Evolutionary conservation across 768 basidiomycete genomes (phyloP), one percentile per base, ranked within the genome.

Genomic region (Mycena latifolia): DNA sequence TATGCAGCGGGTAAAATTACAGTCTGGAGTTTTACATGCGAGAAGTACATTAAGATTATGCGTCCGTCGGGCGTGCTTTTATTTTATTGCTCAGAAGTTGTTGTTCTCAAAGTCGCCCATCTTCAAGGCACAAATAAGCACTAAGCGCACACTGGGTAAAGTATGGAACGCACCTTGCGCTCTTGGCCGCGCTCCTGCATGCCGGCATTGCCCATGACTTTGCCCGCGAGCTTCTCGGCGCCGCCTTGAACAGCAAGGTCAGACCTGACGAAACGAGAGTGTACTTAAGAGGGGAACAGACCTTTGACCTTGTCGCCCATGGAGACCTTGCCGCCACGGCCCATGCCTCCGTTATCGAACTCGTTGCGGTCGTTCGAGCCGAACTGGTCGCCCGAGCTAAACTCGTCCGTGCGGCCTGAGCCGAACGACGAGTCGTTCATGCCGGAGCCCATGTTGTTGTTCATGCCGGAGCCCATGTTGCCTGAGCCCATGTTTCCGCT

Each of bases 291-390:
- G 4, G 20, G 37, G 11, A 27, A 41, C 37, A 7, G 1, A 55
- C 55, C 55, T 24, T 28, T 45, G 55, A 55, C 25, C 37, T 55
- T 41, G 24, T 55, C 55, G 37, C 27, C 27, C 39, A 43, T 50
- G 17, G 55, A 7, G 5, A 28, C 35, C 17, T 55, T 55, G 39
- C 55, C 55, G 27, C 5, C 17, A 10, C 24, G 17, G 6, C 14
- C 17, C 3, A n/a, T 28, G 25, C 11, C 27, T 4, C 17, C 41
- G 20, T 5, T 20, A 15, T 20, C 18, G 41, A 39, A 28, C 2
- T 52, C n/a, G 51, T 6, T 52, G 31, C n/a, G 27, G 25, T 25
- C 11, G 37, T 54, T 25, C 18, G 39, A 55, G 24, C 15, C 37
- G 37, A 41, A 55, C 14, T 41, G 20, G 24, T 41, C 18, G 22